Evolutionary conservation across 768 basidiomycete species (phyloP), one percentile per base, ranked within the genome.

Genomic region (Tricholoma terreum): DNA sequence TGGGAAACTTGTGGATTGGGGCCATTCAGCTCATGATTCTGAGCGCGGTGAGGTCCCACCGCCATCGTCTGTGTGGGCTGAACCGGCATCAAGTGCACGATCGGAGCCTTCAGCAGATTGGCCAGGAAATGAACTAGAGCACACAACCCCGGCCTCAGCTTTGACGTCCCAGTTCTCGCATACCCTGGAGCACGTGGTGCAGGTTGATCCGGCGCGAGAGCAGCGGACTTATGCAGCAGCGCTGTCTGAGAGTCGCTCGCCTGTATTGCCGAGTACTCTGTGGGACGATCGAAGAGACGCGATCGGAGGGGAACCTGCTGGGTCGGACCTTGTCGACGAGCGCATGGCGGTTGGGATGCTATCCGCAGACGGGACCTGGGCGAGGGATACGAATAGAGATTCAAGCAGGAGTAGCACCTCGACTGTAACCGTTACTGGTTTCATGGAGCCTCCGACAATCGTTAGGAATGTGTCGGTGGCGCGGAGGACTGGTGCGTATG

Each of bases 401-500:
- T 81, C 81, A 11, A 77, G 69, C 57, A 69, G 76, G 54, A 80
- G 78, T 62, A 78, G 77, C 59, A 72, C 75, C 10, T 78, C 79
- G 21, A 80, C 79, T 2, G 77, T 84, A 11, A 73, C 73, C 1
- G 77, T 84, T 10, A 72, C 73, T 1, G 73, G 65, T 21, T 62
- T 78, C 14, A 66, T 68, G n/a, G 61, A 61, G 2, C 58, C 71
- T 15, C 65, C 75, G 12, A 74, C 73, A 8, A 74, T 82, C 50
- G 78, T 82, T 6, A 69, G 78, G 50, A 74, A 73, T 52, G 80
- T 76, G 8, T 78, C 75, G 19, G 69, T 85, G 10, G 81, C 77
- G 22, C 73, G 80, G 55, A 72, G 80, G 51, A 77, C 81, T 11
- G 74, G 80, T 9, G 83, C 84, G n/a, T 81, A 79, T 43, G 56